Base-by-base conservation (phyloP, 2,329 filamentous ascomycete species). In the Pseudopithomyces maydicus region DNA sequence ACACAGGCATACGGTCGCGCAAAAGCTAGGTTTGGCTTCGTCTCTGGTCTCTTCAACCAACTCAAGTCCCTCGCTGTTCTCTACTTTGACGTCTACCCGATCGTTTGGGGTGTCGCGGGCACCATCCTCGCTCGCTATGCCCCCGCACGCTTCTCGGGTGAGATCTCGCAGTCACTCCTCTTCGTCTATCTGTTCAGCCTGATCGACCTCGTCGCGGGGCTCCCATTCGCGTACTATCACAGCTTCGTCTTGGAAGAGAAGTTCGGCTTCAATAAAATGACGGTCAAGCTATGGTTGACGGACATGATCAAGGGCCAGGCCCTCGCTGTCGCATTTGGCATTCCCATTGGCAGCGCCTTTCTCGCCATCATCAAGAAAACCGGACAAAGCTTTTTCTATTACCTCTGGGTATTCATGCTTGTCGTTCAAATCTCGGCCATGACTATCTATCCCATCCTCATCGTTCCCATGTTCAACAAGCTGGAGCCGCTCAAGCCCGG, bases 241-340 rank as follows among this genome's bases (percentile, higher is more conserved):
- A 95, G 92, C 12, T 99, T 99, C 72, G 91, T 98, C 46, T 83
- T 99, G 54, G 95, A 99, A 78, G 93, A 97, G 79, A 90, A 92
- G 74, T 99, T 96, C 69, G 95, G 95, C 48, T 99, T 99, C 86
- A 99, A 99, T 80, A 99, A 99, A 82, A 92, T 97, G 83, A 98
- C 95, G 0, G 81, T 92, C 54, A 88, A 88, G 76, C 83, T 98
- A 29, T 99, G 94, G 83, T 74, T 97, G 52, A 90, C 86, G 68
- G 95, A 99, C 75, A 88, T 97, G 80, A 77, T 98, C 80, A 99
- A 99, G 84, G 88, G 89, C 32, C 92, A 97, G 76, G 83, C 91
- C 66, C 85, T 99, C 57, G 87, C 88, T 50, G 83, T 96, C 65
- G 87, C 86, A 46, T 84, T 99, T 57, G 90, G 91, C 58, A 88